A percentile compares a stretch with the other conserved stretches of the same genome.
Evolutionary conservation across 129 eudicot species (phyloP).

Genomic region (Solidago caesia): DNA sequence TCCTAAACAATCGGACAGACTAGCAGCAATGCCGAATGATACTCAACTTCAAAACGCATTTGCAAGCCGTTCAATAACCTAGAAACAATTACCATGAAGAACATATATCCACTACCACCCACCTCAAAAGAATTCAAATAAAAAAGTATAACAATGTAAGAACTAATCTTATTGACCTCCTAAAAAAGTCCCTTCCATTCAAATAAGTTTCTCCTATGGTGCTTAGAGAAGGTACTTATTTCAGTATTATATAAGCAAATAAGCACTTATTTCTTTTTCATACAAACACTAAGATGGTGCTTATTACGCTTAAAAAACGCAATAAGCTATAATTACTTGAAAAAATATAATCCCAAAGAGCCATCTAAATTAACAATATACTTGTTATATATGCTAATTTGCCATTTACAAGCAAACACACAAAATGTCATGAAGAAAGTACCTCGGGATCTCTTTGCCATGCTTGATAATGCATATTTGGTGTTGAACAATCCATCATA

Average conservation of each 20-base stretch:
- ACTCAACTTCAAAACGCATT: neutral
- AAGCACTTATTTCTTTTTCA: no score
- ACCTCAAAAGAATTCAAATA: neutral
- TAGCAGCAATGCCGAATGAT: neutral
- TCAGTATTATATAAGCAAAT: no score
- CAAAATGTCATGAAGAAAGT: neutral
- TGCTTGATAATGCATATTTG: slow-evolving; percentile 66
- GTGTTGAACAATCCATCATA: slow-evolving; percentile 66
- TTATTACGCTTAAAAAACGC: no score
- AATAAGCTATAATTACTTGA: no score
- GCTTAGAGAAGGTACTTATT: no score
- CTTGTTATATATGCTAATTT: neutral
- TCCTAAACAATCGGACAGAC: neutral
- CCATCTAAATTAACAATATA: neutral
- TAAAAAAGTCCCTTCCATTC: neutral
- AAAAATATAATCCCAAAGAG: neutral
- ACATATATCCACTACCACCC: neutral
- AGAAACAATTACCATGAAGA: neutral
- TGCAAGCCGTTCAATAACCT: neutral
- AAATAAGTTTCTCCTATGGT: no score
- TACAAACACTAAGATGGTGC: no score
- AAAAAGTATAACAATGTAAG: neutral
- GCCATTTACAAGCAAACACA: neutral
- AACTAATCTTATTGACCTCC: neutral
- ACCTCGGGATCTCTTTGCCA: slow-evolving; percentile 81